Percentiles rank a stretch among this genome's conserved stretches.
Evolutionary conservation across 1,284 basidiomycete species (phyloP).

Genomic region (Tilletia caries): DNA sequence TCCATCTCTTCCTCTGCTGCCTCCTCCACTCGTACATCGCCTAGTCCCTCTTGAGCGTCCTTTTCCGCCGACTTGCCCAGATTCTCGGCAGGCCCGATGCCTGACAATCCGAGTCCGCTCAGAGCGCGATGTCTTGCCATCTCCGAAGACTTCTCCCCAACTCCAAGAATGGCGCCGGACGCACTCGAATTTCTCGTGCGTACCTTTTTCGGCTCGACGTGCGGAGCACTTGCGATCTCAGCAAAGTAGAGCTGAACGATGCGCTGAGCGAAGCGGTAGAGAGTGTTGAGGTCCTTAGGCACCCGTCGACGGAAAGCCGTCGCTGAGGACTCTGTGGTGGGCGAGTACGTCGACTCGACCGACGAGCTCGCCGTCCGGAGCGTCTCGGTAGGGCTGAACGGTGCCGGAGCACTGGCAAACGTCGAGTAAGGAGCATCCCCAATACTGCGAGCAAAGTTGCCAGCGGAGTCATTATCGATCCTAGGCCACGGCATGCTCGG

Average conservation of each 20-base stretch:
- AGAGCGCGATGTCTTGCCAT: background rate
- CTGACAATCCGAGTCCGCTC: slow-evolving; percentile 16
- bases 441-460: slow-evolving; percentile 11
- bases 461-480: background rate
- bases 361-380: slow-evolving; percentile 13
- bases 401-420: slow-evolving; percentile 24
- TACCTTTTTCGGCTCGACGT: background rate
- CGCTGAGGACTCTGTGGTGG: background rate
- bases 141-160: background rate
- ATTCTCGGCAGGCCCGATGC: slow-evolving; percentile 19
- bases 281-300: slow-evolving; percentile 19
- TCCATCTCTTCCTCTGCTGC: background rate
- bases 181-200: background rate
- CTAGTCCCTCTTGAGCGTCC: background rate
- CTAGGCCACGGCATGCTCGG: slow-evolving; percentile 20
- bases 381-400: slow-evolving; percentile 13
- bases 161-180: background rate
- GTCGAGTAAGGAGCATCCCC: slow-evolving; percentile 36
- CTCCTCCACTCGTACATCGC: slow-evolving; percentile 17
- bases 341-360: slow-evolving; percentile 6
- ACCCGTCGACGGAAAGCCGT: background rate
- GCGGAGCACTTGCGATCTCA: slow-evolving; percentile 19
- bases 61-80: slow-evolving; percentile 20
- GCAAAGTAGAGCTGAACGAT: slow-evolving; percentile 47
- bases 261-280: slow-evolving; percentile 37